Evolutionary conservation across 768 basidiomycete genomes (phyloP).

Genomic region (Coprinopsis sp.): DNA sequence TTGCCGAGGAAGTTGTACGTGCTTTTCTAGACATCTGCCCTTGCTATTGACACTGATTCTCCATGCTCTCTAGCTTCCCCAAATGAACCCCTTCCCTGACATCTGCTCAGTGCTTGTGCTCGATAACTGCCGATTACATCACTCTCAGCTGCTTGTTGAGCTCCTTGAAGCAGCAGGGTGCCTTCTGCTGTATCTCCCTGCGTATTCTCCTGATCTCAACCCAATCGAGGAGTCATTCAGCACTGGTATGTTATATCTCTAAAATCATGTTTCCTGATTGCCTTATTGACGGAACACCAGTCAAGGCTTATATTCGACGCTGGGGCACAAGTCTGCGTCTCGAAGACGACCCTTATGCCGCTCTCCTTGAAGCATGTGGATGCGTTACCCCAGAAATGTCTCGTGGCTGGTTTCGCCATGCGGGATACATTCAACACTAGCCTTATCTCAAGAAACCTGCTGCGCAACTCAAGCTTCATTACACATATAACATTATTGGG

Average conservation of each 20-base stretch:
- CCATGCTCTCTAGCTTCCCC: no score
- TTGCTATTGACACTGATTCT: no score
- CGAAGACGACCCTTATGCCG: constrained; percentile 10
- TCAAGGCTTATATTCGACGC: constrained; percentile 11
- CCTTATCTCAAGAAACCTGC: no score
- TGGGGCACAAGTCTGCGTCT: constrained; percentile 6
- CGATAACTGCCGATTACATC: constrained; percentile 25
- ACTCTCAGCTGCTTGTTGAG: constrained; percentile 13
- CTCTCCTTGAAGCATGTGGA: constrained; percentile 11
- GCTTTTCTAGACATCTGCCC: no score
- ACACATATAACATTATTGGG: no score
- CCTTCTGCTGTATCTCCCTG: constrained; percentile 23
- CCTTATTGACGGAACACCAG: no score
- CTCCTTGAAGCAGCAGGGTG: constrained; percentile 11
- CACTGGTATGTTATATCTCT: no score
- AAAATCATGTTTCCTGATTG: no score
- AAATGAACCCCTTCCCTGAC: constrained; percentile 19
- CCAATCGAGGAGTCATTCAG: constrained; percentile 32
- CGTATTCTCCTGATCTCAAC: constrained; percentile 33
- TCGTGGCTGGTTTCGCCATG: constrained; percentile 17
- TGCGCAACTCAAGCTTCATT: no score
- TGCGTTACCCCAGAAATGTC: constrained; percentile 19
- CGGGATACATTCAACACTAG: constrained; percentile 19
- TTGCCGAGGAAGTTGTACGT: constrained; percentile 25
- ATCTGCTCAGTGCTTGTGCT: constrained; percentile 19